phyloP scores from a whole-genome alignment of 148 eudicot genomes.

The Fagopyrum homotropicum region DNA sequence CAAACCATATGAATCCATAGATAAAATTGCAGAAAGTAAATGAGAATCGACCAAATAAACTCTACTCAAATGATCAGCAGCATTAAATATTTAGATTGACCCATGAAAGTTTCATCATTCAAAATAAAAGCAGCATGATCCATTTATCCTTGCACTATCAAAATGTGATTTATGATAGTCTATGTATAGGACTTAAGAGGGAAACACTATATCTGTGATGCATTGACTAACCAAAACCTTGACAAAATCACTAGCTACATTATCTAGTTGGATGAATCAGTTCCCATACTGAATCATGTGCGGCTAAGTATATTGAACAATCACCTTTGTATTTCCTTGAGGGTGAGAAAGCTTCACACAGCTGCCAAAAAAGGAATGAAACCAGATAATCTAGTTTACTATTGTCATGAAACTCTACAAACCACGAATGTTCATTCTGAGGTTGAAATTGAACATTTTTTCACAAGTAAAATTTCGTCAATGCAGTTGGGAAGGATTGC shows the following conservation, averaged over 20 bases:
- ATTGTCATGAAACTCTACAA: neutral
- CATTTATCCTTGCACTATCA: neutral
- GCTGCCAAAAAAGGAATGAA: neutral
- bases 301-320: neutral
- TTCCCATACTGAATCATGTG: neutral
- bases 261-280: neutral
- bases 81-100: neutral
- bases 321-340: neutral
- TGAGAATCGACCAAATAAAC: neutral
- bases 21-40: neutral
- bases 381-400: neutral
- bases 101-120: neutral
- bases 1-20: neutral
- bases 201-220: neutral
- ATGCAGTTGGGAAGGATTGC: neutral
- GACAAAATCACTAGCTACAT: neutral
- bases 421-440: neutral
- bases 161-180: constrained; percentile 1
- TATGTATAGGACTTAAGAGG: neutral
- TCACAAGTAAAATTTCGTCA: neutral
- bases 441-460: neutral
- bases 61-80: neutral
- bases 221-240: neutral
- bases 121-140: neutral
- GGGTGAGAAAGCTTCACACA: constrained; percentile 1